Evolutionary conservation across 768 basidiomycete species (phyloP).

Genomic region (Serendipita vermifera): DNA sequence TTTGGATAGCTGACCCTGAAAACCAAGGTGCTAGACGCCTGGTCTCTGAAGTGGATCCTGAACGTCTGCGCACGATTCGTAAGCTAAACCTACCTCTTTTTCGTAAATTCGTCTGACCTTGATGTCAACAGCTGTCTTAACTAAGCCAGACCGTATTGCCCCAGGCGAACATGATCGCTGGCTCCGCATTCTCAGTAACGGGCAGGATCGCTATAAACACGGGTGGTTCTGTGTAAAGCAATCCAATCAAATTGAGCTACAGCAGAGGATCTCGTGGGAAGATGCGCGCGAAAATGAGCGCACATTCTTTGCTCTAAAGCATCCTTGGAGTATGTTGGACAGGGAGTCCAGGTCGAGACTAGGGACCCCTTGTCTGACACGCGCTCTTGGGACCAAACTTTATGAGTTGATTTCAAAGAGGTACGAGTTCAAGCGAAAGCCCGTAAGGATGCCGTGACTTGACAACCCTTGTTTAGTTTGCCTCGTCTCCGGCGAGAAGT

Average conservation of each 20-base stretch:
- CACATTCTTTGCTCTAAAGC: constrained; percentile 33
- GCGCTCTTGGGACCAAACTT: constrained; percentile 43
- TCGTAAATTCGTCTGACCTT: too few relatives aligned
- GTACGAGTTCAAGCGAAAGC: neutral
- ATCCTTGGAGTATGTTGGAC: constrained; percentile 13
- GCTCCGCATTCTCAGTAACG: constrained; percentile 25
- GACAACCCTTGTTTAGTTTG: constrained; percentile 30
- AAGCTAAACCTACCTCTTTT: constrained; percentile 34
- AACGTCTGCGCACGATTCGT: constrained; percentile 62
- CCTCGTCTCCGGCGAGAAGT: constrained; percentile 51
- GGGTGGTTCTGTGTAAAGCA: constrained; percentile 52
- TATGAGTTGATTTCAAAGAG: constrained; percentile 39
- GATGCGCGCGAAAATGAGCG: constrained; percentile 46
- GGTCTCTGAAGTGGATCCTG: constrained; percentile 44
- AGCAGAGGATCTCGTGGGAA: constrained; percentile 41
- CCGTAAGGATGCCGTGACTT: neutral
- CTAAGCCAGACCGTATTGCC: constrained; percentile 59
- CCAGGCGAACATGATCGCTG: constrained; percentile 41
- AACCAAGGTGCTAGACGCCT: constrained; percentile 65
- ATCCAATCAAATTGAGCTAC: constrained; percentile 38
- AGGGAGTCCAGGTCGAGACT: neutral
- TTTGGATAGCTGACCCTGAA: constrained; percentile 54
- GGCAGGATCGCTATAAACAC: constrained; percentile 27
- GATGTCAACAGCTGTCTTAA: constrained; percentile 53
- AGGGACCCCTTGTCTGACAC: constrained; percentile 27